Conservation (phyloP, 257 asterid genomes). For the Solanum commersonii region DNA sequence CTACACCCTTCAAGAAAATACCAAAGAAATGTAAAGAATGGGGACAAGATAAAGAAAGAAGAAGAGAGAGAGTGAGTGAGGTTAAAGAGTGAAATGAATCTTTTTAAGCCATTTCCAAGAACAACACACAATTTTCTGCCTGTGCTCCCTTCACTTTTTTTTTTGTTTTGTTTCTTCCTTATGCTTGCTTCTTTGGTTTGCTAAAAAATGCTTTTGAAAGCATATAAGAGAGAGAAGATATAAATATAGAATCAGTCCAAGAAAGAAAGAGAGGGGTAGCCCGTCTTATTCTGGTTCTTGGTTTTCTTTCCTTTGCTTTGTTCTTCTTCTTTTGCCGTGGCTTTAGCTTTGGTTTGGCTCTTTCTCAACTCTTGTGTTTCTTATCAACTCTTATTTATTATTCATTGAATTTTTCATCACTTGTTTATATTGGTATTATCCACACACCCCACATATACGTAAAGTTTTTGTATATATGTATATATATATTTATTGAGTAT, state of each 20-base stretch:
- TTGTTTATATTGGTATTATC: not conserved
- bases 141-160: not conserved
- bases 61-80: not conserved
- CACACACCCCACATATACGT: not conserved
- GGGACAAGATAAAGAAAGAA: not conserved
- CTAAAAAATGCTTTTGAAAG: not conserved
- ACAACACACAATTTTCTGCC: not conserved
- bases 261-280: not conserved
- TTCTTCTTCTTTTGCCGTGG: conserved; percentile 16
- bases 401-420: not conserved
- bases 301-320: conserved; percentile 9
- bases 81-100: not conserved
- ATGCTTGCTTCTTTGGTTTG: conserved; percentile 2
- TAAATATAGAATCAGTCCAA: conserved; percentile 15
- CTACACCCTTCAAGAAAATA: not conserved
- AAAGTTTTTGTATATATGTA: not conserved
- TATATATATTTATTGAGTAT: not conserved
- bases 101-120: not conserved
- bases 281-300: not conserved
- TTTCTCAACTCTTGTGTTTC: conserved; percentile 24
- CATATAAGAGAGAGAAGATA: not conserved
- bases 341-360: conserved; percentile 12
- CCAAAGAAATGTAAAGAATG: not conserved
- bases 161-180: not conserved
- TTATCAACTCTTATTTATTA: conserved; percentile 8